Conservation (phyloP, 768 basidiomycete genomes). For the Tubosaeta brunneosetosa region DNA sequence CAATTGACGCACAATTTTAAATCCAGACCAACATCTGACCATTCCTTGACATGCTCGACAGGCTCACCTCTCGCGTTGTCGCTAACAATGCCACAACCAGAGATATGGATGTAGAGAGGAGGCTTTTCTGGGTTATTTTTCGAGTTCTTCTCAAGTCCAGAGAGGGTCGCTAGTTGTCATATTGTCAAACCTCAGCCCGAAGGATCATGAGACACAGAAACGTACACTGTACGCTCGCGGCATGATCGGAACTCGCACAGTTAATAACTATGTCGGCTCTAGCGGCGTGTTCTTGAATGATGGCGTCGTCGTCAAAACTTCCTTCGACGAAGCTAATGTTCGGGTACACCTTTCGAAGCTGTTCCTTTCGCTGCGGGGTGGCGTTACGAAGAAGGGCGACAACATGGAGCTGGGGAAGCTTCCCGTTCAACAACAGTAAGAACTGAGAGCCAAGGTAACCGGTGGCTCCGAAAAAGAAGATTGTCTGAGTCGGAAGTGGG, state of each 20-base stretch:
- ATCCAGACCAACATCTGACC: slow-evolving; percentile 37
- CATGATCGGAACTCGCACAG: slow-evolving; percentile 38
- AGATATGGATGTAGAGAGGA: slow-evolving; percentile 42
- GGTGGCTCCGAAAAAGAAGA: slow-evolving; percentile 43
- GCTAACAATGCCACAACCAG: slow-evolving; percentile 37
- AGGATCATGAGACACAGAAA: not conserved
- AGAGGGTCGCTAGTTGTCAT: slow-evolving; percentile 31
- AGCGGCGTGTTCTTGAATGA: slow-evolving; percentile 33
- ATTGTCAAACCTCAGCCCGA: not conserved
- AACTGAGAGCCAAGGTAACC: slow-evolving; percentile 43
- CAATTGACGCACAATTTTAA: slow-evolving; percentile 23
- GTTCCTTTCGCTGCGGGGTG: slow-evolving; percentile 26
- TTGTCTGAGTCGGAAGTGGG: slow-evolving; percentile 8
- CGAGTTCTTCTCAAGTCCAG: slow-evolving; percentile 36
- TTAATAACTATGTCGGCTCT: slow-evolving; percentile 40
- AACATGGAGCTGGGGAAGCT: slow-evolving; percentile 32
- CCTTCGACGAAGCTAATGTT: slow-evolving; percentile 37
- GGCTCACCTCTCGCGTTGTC: slow-evolving; percentile 39
- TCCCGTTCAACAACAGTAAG: slow-evolving; percentile 30
- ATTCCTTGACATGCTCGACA: slow-evolving; percentile 29
- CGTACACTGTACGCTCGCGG: slow-evolving; percentile 31
- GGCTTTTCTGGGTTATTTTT: slow-evolving; percentile 33
- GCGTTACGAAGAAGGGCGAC: slow-evolving; percentile 35
- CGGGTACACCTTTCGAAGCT: slow-evolving; percentile 31
- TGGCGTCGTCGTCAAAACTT: slow-evolving; percentile 31